Evolutionary conservation across 352 stramenopile species (phyloP).

Genomic region (Phytophthora pinifolia): DNA sequence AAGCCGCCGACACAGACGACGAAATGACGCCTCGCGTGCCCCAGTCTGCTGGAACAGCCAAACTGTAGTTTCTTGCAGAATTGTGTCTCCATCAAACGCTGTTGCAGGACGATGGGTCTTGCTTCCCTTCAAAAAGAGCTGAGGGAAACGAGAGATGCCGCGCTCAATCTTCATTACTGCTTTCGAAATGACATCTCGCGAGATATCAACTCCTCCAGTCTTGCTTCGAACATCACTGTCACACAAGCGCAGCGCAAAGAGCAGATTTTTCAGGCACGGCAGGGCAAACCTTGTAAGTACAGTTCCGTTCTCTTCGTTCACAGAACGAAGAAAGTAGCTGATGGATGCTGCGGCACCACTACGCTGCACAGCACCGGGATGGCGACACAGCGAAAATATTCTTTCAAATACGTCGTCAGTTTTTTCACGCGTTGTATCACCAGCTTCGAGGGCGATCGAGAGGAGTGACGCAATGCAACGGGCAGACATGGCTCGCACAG

Average conservation of each 20-base stretch:
- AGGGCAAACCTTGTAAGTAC: conserved; percentile 61
- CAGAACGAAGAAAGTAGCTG: conserved; percentile 62
- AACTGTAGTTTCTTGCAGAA: conserved; percentile 27
- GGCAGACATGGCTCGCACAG: conserved; percentile 62
- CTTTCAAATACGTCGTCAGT: conserved; percentile 63
- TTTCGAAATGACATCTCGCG: conserved; percentile 64
- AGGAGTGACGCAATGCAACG: conserved; percentile 62
- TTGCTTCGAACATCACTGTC: conserved; percentile 38
- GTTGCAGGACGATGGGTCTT: background rate
- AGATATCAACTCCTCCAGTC: conserved; percentile 37
- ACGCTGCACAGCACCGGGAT: conserved; percentile 59
- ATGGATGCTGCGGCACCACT: conserved; percentile 66
- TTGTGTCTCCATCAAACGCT: conserved; percentile 6
- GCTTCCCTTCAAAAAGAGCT: conserved; percentile 40
- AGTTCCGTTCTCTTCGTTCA: conserved; percentile 55
- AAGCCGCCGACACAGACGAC: conserved; percentile 39
- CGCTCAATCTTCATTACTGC: conserved; percentile 61
- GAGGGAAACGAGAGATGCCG: conserved; percentile 47
- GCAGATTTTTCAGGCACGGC: conserved; percentile 65
- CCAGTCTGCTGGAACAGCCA: conserved; percentile 48
- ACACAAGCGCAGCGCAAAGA: conserved; percentile 63
- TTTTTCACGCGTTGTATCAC: conserved; percentile 20
- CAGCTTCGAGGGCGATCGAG: conserved; percentile 41
- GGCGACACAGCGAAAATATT: conserved; percentile 71
- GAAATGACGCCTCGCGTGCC: conserved; percentile 40